phyloP scores from a whole-genome alignment of 1,139 yeast species.

The Pneumocystis wakefieldiae region DNA sequence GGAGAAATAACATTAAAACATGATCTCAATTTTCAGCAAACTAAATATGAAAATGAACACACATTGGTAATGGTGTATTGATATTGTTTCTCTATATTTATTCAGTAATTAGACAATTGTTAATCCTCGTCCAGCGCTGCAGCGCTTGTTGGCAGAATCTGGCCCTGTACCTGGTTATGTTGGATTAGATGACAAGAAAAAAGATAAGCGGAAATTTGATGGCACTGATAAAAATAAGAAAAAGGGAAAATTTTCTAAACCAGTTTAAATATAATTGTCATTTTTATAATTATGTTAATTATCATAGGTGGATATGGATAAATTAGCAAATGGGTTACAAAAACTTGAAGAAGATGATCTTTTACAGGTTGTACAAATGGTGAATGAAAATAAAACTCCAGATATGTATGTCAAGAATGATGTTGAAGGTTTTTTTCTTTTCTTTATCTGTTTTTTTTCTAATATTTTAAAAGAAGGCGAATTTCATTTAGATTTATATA shows the following conservation, averaged over 20 bases:
- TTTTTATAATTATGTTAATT: neutral
- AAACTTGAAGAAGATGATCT: conserved; percentile 84
- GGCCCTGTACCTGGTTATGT: conserved; percentile 54
- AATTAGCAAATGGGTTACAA: conserved; percentile 77
- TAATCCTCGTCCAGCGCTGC: conserved; percentile 37
- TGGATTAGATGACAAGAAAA: conserved; percentile 17
- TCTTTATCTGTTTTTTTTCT: neutral
- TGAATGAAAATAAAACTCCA: conserved; percentile 84
- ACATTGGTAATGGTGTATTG: neutral
- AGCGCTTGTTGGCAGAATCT: conserved; percentile 58
- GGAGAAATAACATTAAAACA: conserved; percentile 80
- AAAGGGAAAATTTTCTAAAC: conserved; percentile 36
- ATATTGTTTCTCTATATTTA: neutral
- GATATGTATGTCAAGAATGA: conserved; percentile 95
- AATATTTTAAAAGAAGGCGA: conserved; percentile 50
- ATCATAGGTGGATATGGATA: conserved; percentile 56
- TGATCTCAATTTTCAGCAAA: conserved; percentile 73
- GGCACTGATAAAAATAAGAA: conserved; percentile 25
- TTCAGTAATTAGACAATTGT: conserved; percentile 4
- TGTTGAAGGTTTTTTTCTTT: conserved; percentile 36
- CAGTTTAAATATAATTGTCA: conserved; percentile 4
- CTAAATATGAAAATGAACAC: conserved; percentile 65
- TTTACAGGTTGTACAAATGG: conserved; percentile 92
- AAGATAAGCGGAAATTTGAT: conserved; percentile 29
- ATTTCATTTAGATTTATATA: conserved; percentile 88